Base-by-base conservation (phyloP, 176 grass and related monocot genomes). In the Urochloa ruziziensis region DNA sequence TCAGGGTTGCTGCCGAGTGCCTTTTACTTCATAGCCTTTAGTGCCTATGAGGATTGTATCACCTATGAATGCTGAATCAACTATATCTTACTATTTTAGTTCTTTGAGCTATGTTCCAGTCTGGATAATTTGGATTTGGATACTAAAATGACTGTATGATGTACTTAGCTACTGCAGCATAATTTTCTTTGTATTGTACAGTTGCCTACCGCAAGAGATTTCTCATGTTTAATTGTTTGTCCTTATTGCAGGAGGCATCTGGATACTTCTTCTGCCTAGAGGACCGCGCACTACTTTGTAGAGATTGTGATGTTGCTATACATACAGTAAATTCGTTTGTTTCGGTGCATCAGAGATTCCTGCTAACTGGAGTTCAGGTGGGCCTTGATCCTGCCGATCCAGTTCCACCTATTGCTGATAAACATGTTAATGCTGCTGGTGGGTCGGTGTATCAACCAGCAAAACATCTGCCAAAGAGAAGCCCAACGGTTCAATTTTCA, bases 191-290 rank as follows among this genome's bases (percentile, higher is more conserved):
- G 46, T 52, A 65, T 35, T 37, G 1, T 47, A 43, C 15, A 72
- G 71, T 13, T 81, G 77, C 29, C 21, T 48, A 29, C 46, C 30
- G 83, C 63, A 58, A 82, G 28, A 35, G n/a, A 39, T 77, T 39
- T 82, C 64, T 82, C 32, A 51, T 82, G 51, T 71, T 64, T 37
- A 63, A n/a, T n/a, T n/a, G n/a, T n/a, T n/a, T n/a, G n/a, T 79
- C 67, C 6, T 36, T 79, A 74, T 72, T 88, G 34, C 87, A 99
- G 96, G 96, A 96, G 73, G 89, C 83, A 66, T 75, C 91, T 57
- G 96, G 96, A 69, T 99, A 90, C 75, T 99, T 99, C 73, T 99
- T 99, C 91, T 99, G 96, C 85, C 79, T 96, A 65, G 93, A 99
- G 67, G 93, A 99, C 52, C 96, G 93, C 19, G 93, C 96, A 29